phyloP scores from a whole-genome alignment of 2,329 filamentous ascomycete species.

The Penicillium thymicola region DNA sequence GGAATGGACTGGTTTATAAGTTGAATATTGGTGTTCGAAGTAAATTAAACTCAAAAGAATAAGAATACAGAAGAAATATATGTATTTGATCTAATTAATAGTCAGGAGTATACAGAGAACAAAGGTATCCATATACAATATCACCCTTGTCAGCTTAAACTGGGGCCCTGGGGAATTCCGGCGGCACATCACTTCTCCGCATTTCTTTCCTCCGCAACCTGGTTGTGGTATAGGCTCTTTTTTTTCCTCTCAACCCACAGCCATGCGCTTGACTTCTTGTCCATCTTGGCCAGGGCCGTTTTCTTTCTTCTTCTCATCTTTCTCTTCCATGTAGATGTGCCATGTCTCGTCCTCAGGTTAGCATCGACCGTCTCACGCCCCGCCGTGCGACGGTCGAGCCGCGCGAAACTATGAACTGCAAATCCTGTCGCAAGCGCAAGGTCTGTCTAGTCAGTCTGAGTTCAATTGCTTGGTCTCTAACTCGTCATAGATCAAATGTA shows the following conservation, averaged over 20 bases:
- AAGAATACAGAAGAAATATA: neutral
- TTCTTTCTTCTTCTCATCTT: conserved; percentile 8
- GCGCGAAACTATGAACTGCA: conserved; percentile 92
- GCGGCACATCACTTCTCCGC: conserved; percentile 22
- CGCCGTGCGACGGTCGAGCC: conserved; percentile 71
- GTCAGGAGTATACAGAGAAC: neutral
- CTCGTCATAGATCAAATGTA: conserved; percentile 76
- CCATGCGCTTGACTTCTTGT: conserved; percentile 9
- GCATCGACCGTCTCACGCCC: conserved; percentile 73
- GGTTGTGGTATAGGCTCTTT: neutral
- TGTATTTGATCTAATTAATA: neutral
- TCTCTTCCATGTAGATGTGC: conserved; percentile 13
- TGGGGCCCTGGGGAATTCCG: conserved; percentile 6
- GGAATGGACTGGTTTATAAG: neutral
- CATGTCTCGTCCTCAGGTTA: conserved; percentile 73
- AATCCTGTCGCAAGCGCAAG: conserved; percentile 89
- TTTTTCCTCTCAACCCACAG: neutral
- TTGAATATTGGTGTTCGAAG: neutral
- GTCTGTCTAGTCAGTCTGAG: conserved; percentile 45
- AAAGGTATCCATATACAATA: neutral
- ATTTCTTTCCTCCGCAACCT: conserved; percentile 14
- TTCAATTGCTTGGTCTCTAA: neutral
- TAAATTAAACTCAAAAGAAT: neutral
- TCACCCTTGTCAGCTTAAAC: neutral
- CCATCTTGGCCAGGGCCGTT: conserved; percentile 1